Evolutionary conservation across 2,329 filamentous ascomycete genomes (phyloP), one percentile per base, ranked within the genome.

Genomic region (Chalaropsis ovoidea): DNA sequence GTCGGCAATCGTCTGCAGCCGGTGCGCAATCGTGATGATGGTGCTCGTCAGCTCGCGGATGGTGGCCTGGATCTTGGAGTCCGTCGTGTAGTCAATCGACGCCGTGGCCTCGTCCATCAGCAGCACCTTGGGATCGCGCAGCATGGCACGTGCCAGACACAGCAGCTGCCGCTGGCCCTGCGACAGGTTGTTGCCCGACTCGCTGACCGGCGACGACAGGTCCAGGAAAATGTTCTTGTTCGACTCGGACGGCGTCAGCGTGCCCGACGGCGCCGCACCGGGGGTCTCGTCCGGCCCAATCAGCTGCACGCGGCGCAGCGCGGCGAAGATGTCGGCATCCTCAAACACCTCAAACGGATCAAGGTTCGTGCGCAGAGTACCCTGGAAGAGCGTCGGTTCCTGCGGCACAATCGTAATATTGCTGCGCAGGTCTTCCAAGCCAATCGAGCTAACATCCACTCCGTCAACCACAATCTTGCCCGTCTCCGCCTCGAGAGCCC

Each of bases 21-120:
- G 85, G 76, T 99, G 94, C 0, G 94, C 94, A 72, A 99, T 97
- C 0, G 94, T 97, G 73, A 97, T 89, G 68, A 95, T 96, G 0
- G 94, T 99, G 74, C 91, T 90, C 69, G 86, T 88, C 71, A 97
- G 82, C 74, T 96, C 89, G n/a, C 91, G 87, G 68, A 99, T 92
- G 0, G 94, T 97, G 71, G 90, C 90, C 76, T 99, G 94, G 70
- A 99, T 97, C 78, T 96, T 96, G 62, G 87, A 82, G 72, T 99
- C 94, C 1, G 94, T 99, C 4, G 86, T 88, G 76, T 97, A 97
- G 77, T 99, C 94, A 72, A 99, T 97, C 0, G 90, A 95, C 0
- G 94, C 94, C 0, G 94, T 99, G 0, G 94, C 94, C 78, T 99
- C 94, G 75, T 99, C 94, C 94, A 99, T 97, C 72, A 99, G 87